These are phyloP conservation scores for Acer saccharum DNA, from an alignment of 345 rosid species.

Conservation along the genomic window DNA sequence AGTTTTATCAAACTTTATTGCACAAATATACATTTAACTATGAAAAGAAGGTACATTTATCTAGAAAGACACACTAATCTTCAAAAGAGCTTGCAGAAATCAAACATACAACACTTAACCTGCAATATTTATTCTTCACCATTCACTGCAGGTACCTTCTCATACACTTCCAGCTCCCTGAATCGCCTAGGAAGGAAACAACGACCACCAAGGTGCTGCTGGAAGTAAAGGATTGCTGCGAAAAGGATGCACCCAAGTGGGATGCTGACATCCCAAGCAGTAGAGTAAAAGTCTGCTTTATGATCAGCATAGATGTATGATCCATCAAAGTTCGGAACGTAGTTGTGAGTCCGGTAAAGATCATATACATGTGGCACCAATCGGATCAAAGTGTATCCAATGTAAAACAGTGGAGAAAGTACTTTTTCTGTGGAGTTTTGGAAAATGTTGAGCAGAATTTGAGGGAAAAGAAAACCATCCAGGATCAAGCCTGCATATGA, in stretches of 20 bases:
- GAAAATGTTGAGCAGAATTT: conserved; percentile 49
- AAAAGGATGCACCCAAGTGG: conserved; percentile 34
- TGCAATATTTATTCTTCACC: conserved; percentile 17
- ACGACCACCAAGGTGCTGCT: conserved; percentile 51
- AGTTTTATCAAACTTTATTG: no score
- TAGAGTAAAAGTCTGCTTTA: conserved; percentile 39
- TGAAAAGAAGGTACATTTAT: neutral
- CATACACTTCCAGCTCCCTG: conserved; percentile 30
- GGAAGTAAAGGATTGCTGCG: conserved; percentile 41
- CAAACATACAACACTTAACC: no score
- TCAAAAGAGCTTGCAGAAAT: no score
- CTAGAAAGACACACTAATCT: neutral
- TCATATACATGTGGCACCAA: conserved; percentile 54
- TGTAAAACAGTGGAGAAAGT: conserved; percentile 37
- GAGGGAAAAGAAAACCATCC: conserved; percentile 54
- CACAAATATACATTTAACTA: no score
- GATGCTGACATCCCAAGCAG: conserved; percentile 45
- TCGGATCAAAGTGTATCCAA: conserved; percentile 41
- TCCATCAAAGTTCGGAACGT: conserved; percentile 11
- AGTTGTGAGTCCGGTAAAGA: conserved; percentile 39
- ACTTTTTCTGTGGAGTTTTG: conserved; percentile 33
- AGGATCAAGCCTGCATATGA: conserved; percentile 48
- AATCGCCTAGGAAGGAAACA: conserved; percentile 43
- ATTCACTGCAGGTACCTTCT: conserved; percentile 31
- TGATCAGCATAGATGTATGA: conserved; percentile 49